Conservation (phyloP, 129 eudicot species). For the Oenanthe sinensis region DNA sequence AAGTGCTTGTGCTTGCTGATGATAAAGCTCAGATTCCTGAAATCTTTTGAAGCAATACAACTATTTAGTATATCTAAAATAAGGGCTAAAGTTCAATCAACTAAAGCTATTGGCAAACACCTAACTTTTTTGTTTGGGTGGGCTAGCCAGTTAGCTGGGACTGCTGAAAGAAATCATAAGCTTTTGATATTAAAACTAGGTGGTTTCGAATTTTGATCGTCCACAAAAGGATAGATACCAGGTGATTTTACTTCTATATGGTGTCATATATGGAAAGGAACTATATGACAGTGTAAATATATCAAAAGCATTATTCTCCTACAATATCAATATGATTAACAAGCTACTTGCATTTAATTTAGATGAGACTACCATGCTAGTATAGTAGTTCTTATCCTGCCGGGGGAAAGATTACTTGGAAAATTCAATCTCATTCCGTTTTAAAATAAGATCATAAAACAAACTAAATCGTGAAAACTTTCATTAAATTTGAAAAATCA, state of each 20-base stretch:
- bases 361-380: too few relatives aligned
- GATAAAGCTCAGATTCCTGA: background rate
- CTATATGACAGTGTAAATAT: background rate
- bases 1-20: conserved; percentile 3
- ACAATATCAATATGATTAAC: background rate
- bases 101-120: background rate
- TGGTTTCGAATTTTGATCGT: background rate
- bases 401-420: too few relatives aligned
- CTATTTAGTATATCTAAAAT: background rate
- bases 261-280: background rate
- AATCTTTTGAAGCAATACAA: background rate
- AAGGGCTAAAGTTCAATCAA: conserved; percentile 1
- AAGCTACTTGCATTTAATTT: too few relatives aligned
- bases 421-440: too few relatives aligned
- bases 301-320: background rate
- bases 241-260: background rate
- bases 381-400: too few relatives aligned
- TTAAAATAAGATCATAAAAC: too few relatives aligned
- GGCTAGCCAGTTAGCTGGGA: background rate
- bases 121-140: background rate
- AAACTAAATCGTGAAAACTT: too few relatives aligned
- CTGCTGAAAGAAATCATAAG: background rate
- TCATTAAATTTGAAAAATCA: too few relatives aligned
- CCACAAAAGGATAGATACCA: background rate
- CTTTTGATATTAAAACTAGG: background rate